A percentile compares a stretch with the other conserved stretches of the same genome.
Conservation (phyloP, 1,139 yeast genomes). For the Lipomyces yarrowii region DNA sequence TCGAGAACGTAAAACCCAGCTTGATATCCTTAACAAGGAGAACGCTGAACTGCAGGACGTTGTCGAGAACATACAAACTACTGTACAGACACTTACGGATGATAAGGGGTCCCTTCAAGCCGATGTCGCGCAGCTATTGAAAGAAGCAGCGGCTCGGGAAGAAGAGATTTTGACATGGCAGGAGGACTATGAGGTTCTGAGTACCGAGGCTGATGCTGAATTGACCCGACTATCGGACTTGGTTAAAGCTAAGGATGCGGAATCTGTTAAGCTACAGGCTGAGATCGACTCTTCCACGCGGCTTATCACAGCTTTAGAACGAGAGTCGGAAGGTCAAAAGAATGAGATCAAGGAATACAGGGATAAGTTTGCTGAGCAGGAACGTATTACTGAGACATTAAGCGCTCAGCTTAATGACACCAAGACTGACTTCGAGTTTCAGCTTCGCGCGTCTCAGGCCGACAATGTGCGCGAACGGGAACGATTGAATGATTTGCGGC, state of each 20-base stretch:
- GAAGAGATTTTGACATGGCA: conserved; percentile 29
- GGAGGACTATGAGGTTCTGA: conserved; percentile 28
- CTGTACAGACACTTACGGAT: conserved; percentile 14
- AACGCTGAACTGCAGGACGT: conserved; percentile 27
- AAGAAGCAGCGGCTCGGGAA: conserved; percentile 22
- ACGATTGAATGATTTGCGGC: conserved; percentile 2
- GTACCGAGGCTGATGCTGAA: conserved; percentile 28
- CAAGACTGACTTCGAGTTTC: conserved; percentile 6
- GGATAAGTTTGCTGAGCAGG: conserved; percentile 13
- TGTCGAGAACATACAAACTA: conserved; percentile 17
- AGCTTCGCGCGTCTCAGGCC: conserved; percentile 5
- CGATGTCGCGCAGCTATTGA: conserved; percentile 17
- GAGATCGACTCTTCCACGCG: conserved; percentile 20
- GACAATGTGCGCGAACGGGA: not conserved
- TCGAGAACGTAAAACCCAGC: conserved; percentile 30
- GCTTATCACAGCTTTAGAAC: conserved; percentile 20
- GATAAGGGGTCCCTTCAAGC: conserved; percentile 16
- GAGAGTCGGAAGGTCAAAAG: conserved; percentile 17
- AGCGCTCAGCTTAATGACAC: conserved; percentile 10
- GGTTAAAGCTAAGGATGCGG: conserved; percentile 15
- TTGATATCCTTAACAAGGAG: conserved; percentile 27
- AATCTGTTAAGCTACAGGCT: conserved; percentile 13
- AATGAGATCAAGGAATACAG: conserved; percentile 9
- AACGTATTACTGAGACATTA: conserved; percentile 11
- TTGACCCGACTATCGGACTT: conserved; percentile 22